These are phyloP conservation scores for carrot (Daucus carota) DNA, from an alignment of 129 eudicot species.

Conservation along the genomic window DH1_v3.0 NC_030383.2:12498501-12499000, in stretches of 20 bases:
- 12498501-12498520: background rate
- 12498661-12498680: constrained; percentile 66
- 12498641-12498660: constrained; percentile 49
- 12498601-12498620: background rate
- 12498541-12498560: background rate
- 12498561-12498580: background rate
- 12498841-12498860: constrained; percentile 61
- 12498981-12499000: constrained; percentile 91
- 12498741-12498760: constrained; percentile 74
- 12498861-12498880: constrained; percentile 74
- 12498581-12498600: background rate
- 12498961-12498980: constrained; percentile 72
- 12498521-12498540: background rate
- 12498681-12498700: constrained; percentile 90
- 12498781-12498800: constrained; percentile 98
- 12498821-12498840: constrained; percentile 52
- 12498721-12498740: constrained; percentile 78
- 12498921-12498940: constrained; percentile 77
- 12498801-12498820: constrained; percentile 61
- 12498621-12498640: constrained; percentile 71
- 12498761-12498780: constrained; percentile 88
- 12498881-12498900: constrained; percentile 47
- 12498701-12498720: constrained; percentile 73
- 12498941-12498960: constrained; percentile 98
- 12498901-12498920: constrained; percentile 77